Evolutionary conservation across 2,329 filamentous ascomycete species (phyloP).

Genomic region (Sclerotinia sclerotiorum): DNA sequence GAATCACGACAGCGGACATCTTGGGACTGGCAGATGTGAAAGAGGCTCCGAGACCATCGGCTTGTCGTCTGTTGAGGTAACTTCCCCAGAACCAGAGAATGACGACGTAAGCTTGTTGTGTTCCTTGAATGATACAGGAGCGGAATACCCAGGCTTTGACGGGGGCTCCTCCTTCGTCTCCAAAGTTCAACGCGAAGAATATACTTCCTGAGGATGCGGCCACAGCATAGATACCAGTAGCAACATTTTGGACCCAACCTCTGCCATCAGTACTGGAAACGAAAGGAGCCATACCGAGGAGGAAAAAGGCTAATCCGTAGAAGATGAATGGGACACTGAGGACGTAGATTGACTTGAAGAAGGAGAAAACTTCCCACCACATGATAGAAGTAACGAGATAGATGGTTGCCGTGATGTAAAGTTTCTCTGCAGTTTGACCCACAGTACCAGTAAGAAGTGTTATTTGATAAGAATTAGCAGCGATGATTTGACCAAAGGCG

Average conservation of each 20-base stretch:
- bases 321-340: constrained; percentile 52
- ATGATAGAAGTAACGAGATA: constrained; percentile 58
- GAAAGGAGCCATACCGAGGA: constrained; percentile 63
- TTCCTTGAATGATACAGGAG: constrained; percentile 64
- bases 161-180: constrained; percentile 61
- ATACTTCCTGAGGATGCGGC: constrained; percentile 63
- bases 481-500: constrained; percentile 60
- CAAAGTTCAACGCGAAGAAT: constrained; percentile 68
- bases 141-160: constrained; percentile 67
- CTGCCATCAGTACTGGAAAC: constrained; percentile 42
- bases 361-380: constrained; percentile 64
- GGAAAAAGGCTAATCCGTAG: constrained; percentile 61
- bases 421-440: constrained; percentile 56
- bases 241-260: constrained; percentile 54
- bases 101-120: constrained; percentile 64
- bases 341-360: constrained; percentile 53
- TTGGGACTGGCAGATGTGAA: constrained; percentile 44
- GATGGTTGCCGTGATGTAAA: constrained; percentile 60
- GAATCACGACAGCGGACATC: constrained; percentile 52
- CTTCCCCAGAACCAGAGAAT: constrained; percentile 68
- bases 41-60: constrained; percentile 41
- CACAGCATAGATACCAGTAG: constrained; percentile 60
- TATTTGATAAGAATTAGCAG: constrained; percentile 67
- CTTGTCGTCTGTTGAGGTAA: constrained; percentile 37
- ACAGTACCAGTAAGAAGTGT: constrained; percentile 64